phyloP scores from a whole-genome alignment of 2,329 filamentous ascomycete genomes.

The Xylariaceae sp. region DNA sequence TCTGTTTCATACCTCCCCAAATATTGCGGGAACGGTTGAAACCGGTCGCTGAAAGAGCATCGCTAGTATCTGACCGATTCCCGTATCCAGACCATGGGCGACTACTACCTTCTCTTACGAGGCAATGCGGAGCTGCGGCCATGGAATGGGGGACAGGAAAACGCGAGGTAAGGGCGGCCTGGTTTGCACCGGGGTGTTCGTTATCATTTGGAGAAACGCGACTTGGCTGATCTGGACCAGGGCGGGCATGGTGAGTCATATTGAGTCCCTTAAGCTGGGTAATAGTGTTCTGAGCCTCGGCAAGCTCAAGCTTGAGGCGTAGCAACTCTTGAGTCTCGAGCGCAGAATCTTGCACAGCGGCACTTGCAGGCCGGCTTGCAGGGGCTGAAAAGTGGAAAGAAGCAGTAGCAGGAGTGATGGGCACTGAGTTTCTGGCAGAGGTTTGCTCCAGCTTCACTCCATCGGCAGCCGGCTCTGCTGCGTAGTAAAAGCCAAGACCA shows the following conservation, averaged over 20 bases:
- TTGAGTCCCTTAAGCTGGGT: slow-evolving; percentile 65
- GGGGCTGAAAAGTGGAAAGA: slow-evolving; percentile 44
- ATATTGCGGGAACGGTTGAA: slow-evolving; percentile 52
- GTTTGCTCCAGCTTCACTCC: slow-evolving; percentile 41
- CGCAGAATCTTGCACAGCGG: slow-evolving; percentile 39
- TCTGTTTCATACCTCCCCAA: slow-evolving; percentile 48
- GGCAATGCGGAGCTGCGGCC: slow-evolving; percentile 35
- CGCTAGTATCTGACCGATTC: slow-evolving; percentile 51
- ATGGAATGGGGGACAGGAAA: slow-evolving; percentile 20
- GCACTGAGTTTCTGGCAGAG: slow-evolving; percentile 53
- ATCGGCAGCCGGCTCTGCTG: slow-evolving; percentile 34
- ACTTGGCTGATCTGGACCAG: slow-evolving; percentile 49
- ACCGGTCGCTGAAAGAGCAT: slow-evolving; percentile 45
- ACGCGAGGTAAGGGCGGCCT: slow-evolving; percentile 28
- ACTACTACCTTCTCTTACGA: slow-evolving; percentile 38
- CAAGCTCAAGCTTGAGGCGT: slow-evolving; percentile 65
- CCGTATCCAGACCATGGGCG: slow-evolving; percentile 50
- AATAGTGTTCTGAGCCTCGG: slow-evolving; percentile 65
- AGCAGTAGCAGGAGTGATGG: slow-evolving; percentile 58
- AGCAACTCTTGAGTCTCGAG: slow-evolving; percentile 53
- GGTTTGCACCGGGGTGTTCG: slow-evolving; percentile 25
- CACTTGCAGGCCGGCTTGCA: slow-evolving; percentile 49
- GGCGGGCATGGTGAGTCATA: slow-evolving; percentile 56
- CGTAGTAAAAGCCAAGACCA: slow-evolving; percentile 46
- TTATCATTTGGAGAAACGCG: slow-evolving; percentile 28